phyloP scores from a whole-genome alignment of 2,329 filamentous ascomycete species.

The Epichloe uncinata region DNA sequence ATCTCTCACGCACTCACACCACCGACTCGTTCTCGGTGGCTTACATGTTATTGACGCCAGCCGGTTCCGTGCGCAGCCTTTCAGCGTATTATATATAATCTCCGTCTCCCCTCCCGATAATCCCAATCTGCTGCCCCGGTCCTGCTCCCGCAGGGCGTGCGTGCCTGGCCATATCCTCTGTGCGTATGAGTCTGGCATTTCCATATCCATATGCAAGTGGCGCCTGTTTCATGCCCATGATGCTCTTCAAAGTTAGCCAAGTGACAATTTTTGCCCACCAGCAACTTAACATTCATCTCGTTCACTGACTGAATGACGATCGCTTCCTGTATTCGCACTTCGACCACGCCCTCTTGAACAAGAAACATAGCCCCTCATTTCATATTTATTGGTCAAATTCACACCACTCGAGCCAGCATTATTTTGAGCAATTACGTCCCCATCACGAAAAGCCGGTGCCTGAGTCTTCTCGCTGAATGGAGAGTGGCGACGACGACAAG shows the following conservation, averaged over 20 bases:
- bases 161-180: slow-evolving; percentile 1
- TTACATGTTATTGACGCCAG: neutral
- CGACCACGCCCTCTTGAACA: neutral
- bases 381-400: too few species aligned
- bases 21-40: neutral
- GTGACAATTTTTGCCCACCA: neutral
- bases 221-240: neutral
- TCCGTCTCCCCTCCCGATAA: slow-evolving; percentile 1
- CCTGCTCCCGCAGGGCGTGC: slow-evolving; percentile 6
- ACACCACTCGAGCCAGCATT: too few species aligned
- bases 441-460: too few species aligned
- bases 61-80: neutral
- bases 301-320: neutral
- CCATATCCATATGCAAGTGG: neutral
- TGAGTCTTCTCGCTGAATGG: neutral
- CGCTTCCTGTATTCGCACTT: neutral
- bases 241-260: neutral
- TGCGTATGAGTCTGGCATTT: neutral
- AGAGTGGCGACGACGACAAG: neutral
- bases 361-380: too few species aligned
- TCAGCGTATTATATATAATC: slow-evolving; percentile 3
- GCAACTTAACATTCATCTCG: neutral
- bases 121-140: neutral
- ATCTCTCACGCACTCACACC: neutral
- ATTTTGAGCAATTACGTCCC: too few species aligned